These are phyloP conservation scores for Besnoitia besnoiti DNA, from an alignment of 169 alveolate genomes.

Conservation along the genomic window DNA sequence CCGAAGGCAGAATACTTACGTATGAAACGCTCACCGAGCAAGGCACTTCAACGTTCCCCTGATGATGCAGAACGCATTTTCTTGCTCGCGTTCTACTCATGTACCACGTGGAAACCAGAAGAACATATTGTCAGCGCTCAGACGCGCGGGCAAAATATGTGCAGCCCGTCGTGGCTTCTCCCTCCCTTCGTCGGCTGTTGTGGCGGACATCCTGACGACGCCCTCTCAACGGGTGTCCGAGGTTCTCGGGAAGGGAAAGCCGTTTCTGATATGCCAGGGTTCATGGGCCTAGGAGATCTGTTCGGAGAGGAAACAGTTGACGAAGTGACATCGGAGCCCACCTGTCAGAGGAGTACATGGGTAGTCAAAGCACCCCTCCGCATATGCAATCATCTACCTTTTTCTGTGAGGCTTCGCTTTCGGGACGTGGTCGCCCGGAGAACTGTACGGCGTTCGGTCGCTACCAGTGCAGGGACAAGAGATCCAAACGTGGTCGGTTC, in stretches of 20 bases:
- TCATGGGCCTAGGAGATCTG: neutral
- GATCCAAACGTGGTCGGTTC: neutral
- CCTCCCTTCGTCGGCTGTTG: neutral
- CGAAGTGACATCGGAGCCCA: neutral
- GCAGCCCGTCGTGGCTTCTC: neutral
- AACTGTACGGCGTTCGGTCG: neutral
- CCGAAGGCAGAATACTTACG: neutral
- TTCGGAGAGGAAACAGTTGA: neutral
- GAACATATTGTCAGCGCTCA: too few species aligned
- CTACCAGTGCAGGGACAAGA: neutral
- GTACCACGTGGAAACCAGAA: neutral
- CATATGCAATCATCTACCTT: constrained; percentile 22
- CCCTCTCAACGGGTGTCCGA: neutral
- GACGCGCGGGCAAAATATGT: neutral
- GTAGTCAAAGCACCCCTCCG: constrained; percentile 6
- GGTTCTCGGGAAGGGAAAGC: neutral
- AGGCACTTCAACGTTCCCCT: neutral
- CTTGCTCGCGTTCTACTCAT: neutral
- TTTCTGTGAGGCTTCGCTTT: neutral
- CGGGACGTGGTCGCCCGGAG: neutral
- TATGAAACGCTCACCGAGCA: neutral
- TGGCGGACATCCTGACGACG: neutral
- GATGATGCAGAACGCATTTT: neutral
- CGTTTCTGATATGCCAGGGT: neutral
- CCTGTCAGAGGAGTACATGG: constrained; percentile 1